Evolutionary conservation across 371 early-diverging fungal species (phyloP).

Genomic region (Saksenaea vasiformis): DNA sequence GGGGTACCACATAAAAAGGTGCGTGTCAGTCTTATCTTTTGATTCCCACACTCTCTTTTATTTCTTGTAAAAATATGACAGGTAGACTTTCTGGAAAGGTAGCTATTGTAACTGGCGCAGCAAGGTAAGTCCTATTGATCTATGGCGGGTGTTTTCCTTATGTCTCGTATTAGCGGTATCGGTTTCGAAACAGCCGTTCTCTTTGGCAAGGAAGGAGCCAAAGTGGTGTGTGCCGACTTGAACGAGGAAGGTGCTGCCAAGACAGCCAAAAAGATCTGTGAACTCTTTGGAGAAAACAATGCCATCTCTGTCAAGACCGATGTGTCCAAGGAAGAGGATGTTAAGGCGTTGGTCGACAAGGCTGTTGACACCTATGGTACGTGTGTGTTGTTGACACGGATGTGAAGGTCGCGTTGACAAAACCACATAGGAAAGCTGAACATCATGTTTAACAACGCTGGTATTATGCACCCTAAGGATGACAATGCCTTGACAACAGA

Average conservation of each 20-base stretch:
- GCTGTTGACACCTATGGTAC: conserved; percentile 73
- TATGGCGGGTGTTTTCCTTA: too few relatives aligned
- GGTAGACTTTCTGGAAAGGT: conserved; percentile 65
- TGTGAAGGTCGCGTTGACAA: neutral
- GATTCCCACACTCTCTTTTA: neutral
- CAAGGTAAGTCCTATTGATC: conserved; percentile 49
- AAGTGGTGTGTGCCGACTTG: conserved; percentile 79
- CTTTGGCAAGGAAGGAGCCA: conserved; percentile 85
- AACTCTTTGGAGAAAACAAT: conserved; percentile 26
- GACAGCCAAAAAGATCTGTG: conserved; percentile 51
- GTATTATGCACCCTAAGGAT: conserved; percentile 88
- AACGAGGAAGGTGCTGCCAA: conserved; percentile 60
- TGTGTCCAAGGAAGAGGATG: conserved; percentile 75
- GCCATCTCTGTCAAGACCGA: conserved; percentile 63
- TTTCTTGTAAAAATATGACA: conserved; percentile 3
- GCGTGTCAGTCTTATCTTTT: neutral
- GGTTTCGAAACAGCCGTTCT: conserved; percentile 76
- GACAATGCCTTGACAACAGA: conserved; percentile 81
- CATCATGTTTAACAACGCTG: conserved; percentile 90
- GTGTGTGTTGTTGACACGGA: neutral
- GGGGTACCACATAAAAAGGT: neutral
- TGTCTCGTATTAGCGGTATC: conserved; percentile 64
- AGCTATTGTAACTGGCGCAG: conserved; percentile 87
- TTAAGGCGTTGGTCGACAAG: conserved; percentile 70
- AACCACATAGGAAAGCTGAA: conserved; percentile 61